Evolutionary conservation across 257 asterid genomes (phyloP).

Genomic region (Sherardia arvensis): DNA sequence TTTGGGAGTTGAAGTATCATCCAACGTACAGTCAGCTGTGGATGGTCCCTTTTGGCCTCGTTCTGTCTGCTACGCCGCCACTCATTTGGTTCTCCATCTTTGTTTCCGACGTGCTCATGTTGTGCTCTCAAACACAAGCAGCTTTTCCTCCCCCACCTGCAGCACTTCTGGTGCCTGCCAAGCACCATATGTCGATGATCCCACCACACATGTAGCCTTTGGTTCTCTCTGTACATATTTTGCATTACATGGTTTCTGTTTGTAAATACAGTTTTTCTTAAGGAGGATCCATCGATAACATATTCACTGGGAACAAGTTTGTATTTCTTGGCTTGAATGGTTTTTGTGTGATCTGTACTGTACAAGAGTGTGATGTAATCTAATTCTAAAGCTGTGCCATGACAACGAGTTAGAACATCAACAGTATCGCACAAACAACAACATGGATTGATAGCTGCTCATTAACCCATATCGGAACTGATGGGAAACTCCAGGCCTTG

Average conservation of each 20-base stretch:
- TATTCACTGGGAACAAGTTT: neutral
- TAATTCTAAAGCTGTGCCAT: neutral
- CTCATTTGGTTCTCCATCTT: slow-evolving; percentile 19
- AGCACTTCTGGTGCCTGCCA: neutral
- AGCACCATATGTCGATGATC: neutral
- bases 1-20: slow-evolving; percentile 38
- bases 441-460: slow-evolving; percentile 7
- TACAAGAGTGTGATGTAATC: neutral
- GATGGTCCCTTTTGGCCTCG: slow-evolving; percentile 56
- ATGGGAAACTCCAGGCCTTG: slow-evolving; percentile 66
- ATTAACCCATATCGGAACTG: slow-evolving; percentile 32
- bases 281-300: neutral
- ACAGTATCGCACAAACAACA: neutral
- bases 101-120: slow-evolving; percentile 19
- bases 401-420: neutral
- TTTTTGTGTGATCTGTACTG: neutral
- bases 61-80: slow-evolving; percentile 32
- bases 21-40: slow-evolving; percentile 32
- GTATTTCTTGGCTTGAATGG: neutral
- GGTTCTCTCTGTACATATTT: neutral
- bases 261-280: neutral
- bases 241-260: neutral
- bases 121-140: neutral
- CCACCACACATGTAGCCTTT: neutral
- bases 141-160: neutral